phyloP scores from a whole-genome alignment of 495 filamentous ascomycete species.

The Hypoxylon intermedium region DNA sequence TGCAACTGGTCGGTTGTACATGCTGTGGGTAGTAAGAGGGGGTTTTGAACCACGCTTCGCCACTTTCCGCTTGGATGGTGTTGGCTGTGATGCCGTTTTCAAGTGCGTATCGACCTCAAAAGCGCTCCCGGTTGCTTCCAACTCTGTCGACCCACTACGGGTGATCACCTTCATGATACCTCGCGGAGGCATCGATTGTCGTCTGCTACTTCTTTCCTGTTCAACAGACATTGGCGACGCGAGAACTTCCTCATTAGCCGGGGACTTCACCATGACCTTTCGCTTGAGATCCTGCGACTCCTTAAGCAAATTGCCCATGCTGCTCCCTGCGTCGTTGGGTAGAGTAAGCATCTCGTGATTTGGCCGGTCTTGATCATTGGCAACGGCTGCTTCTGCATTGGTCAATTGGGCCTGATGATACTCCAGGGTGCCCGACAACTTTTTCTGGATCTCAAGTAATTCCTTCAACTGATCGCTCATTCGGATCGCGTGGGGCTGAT shows the following conservation, averaged over 20 bases:
- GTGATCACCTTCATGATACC: slow-evolving; percentile 50
- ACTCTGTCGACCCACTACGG: slow-evolving; percentile 12
- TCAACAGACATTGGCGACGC: slow-evolving; percentile 44
- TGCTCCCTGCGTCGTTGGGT: no score
- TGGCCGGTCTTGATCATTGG: background rate
- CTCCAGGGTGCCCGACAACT: slow-evolving; percentile 29
- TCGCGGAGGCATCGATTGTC: slow-evolving; percentile 38
- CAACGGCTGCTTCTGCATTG: slow-evolving; percentile 4
- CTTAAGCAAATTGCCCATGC: background rate
- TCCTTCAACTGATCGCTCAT: slow-evolving; percentile 28
- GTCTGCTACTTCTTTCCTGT: slow-evolving; percentile 49
- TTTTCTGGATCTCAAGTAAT: slow-evolving; percentile 34
- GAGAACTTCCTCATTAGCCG: slow-evolving; percentile 32
- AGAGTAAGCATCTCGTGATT: background rate
- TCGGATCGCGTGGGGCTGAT: slow-evolving; percentile 27
- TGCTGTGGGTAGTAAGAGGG: slow-evolving; percentile 28
- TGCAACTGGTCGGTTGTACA: slow-evolving; percentile 41
- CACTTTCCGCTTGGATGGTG: slow-evolving; percentile 14
- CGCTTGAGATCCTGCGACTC: slow-evolving; percentile 26
- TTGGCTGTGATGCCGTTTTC: slow-evolving; percentile 5
- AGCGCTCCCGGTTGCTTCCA: slow-evolving; percentile 1
- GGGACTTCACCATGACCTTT: slow-evolving; percentile 50
- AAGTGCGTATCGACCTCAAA: background rate
- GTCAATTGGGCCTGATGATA: slow-evolving; percentile 21
- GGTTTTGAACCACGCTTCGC: slow-evolving; percentile 27